Evolutionary conservation across 345 rosid genomes (phyloP), one percentile per base, ranked within the genome.

Genomic region (Turnera subulata): DNA sequence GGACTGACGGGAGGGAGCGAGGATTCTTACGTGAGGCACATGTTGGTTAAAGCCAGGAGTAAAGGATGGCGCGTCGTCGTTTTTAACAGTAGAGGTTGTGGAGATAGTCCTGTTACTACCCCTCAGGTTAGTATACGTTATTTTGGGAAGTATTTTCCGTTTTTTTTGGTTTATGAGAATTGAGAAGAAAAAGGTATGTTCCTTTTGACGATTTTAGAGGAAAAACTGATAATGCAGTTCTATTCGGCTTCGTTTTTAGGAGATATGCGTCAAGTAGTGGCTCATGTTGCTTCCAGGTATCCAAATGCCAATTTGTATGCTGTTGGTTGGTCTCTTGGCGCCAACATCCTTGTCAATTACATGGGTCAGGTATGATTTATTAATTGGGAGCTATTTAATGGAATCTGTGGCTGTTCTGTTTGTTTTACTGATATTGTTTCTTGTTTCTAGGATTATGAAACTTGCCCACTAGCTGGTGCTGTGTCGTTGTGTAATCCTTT

Each of bases 221-320:
- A 8, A 33, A 16, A 43, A 58, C 63, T 70, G 57, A 62, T 55
- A 23, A 23, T 76, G 89, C 89, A 86, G 95, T 86, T 92, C 84
- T 92, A 89, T 80, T 92, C 95, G 59, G 96, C 93, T 79, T 92
- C 98, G 40, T 92, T 84, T 79, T 66, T 88, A 55, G 96, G 95
- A 75, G 96, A 92, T 55, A 78, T 81, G 62, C 38, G 58, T 54
- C 86, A 86, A 84, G 93, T 84, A 66, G 84, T 92, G 40, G 67
- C 56, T 23, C 82, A 80, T 57, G 80, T 89, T 64, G 68, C 72
- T 12, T 45, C 45, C 29, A 76, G 83, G 52, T 86, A 86, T 72
- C 96, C 98, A 1, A 62, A 69, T 26, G 87, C 96, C 57, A 86
- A 91, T 65, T 50, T 91, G 67, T 84, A 92, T 80, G 96, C 96